A percentile compares a stretch with the other conserved stretches of the same genome.
These are phyloP conservation scores for Irpex rosettiformis DNA, from an alignment of 1,284 basidiomycete genomes.

Conservation along the genomic window DNA sequence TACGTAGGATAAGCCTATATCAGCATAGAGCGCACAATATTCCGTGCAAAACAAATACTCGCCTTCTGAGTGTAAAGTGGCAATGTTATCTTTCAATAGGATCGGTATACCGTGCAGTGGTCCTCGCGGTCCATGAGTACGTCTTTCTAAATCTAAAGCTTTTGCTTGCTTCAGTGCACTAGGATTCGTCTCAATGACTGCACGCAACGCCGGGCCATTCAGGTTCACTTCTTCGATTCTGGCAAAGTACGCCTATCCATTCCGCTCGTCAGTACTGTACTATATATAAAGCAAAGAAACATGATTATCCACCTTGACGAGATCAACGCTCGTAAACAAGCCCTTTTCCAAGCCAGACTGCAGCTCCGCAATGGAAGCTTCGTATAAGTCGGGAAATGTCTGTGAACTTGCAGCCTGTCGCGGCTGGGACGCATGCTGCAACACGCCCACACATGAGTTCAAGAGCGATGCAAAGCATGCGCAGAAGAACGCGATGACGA, in stretches of 20 bases:
- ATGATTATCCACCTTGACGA: slow-evolving; percentile 33
- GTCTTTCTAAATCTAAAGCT: slow-evolving; percentile 52
- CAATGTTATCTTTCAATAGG: slow-evolving; percentile 71
- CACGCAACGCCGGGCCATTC: slow-evolving; percentile 54
- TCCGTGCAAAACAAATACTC: not conserved
- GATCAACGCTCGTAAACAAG: slow-evolving; percentile 39
- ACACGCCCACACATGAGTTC: not conserved
- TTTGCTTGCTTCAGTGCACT: slow-evolving; percentile 51
- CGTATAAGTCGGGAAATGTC: slow-evolving; percentile 38
- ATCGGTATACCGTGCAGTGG: slow-evolving; percentile 69
- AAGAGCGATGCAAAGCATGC: not conserved
- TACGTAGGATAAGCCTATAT: slow-evolving; percentile 18
- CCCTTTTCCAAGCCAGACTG: slow-evolving; percentile 33
- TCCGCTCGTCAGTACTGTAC: no score
- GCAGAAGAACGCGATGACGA: not conserved
- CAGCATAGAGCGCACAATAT: slow-evolving; percentile 18
- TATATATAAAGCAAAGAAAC: not conserved
- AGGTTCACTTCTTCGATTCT: slow-evolving; percentile 71
- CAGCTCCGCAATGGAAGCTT: slow-evolving; percentile 38
- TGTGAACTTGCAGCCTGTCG: not conserved
- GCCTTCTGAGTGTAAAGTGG: slow-evolving; percentile 35
- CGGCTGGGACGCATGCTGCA: not conserved
- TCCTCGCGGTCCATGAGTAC: slow-evolving; percentile 42
- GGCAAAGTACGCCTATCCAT: slow-evolving; percentile 61
- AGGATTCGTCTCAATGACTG: slow-evolving; percentile 64